phyloP scores from a whole-genome alignment of 805 yeast species.

The Pichia paraexigua region DNA sequence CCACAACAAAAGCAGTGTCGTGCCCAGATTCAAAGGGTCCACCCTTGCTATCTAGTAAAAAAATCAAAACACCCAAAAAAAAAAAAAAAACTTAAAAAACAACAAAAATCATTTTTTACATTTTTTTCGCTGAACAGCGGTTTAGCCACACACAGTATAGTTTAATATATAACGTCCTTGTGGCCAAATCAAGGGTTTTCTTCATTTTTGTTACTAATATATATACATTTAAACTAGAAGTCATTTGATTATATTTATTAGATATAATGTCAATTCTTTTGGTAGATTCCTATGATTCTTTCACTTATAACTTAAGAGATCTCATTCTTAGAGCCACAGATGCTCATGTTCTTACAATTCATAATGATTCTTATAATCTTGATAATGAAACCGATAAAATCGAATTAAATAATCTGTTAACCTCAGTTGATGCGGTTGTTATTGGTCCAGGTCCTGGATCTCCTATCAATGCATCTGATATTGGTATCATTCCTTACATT shows the following conservation, averaged over 20 bases:
- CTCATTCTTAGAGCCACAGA: conserved; percentile 49
- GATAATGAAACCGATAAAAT: conserved; percentile 19
- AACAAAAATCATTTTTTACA: too few species aligned
- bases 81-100: not conserved
- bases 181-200: not conserved
- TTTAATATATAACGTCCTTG: not conserved
- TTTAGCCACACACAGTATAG: not conserved
- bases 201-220: not conserved
- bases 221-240: not conserved
- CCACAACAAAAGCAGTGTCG: not conserved
- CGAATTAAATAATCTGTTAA: conserved; percentile 36
- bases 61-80: too few species aligned
- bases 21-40: not conserved
- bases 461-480: conserved; percentile 55
- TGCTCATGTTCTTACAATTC: conserved; percentile 47
- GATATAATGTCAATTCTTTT: conserved; percentile 48
- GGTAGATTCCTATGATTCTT: conserved; percentile 93
- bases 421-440: conserved; percentile 62
- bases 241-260: not conserved
- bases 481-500: conserved; percentile 61
- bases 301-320: conserved; percentile 71
- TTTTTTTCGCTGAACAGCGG: not conserved
- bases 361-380: conserved; percentile 47
- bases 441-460: conserved; percentile 98
- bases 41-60: not conserved